Evolutionary conservation across 2,329 filamentous ascomycete genomes (phyloP).

Genomic region (Xylaria sp.): DNA sequence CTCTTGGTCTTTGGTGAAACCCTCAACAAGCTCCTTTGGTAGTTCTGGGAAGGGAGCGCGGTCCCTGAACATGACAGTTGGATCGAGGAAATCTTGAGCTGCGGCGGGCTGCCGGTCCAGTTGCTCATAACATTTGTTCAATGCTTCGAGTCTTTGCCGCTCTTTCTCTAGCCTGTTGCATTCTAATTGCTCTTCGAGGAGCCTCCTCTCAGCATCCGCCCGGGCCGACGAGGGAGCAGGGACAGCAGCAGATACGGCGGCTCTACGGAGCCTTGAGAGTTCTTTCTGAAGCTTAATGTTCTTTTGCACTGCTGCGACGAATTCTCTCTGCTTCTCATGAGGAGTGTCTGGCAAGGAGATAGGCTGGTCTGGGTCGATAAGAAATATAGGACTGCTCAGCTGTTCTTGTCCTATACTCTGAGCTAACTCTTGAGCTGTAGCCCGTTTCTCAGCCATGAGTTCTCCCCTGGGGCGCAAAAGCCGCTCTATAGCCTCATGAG

Average conservation of each 20-base stretch:
- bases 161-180: conserved; percentile 64
- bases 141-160: conserved; percentile 60
- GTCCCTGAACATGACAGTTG: conserved; percentile 60
- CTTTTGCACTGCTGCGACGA: conserved; percentile 63
- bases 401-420: conserved; percentile 58
- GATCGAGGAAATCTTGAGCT: conserved; percentile 60
- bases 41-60: conserved; percentile 60
- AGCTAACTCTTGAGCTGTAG: conserved; percentile 65
- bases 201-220: conserved; percentile 41
- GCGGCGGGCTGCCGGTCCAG: conserved; percentile 65
- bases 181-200: conserved; percentile 63
- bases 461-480: conserved; percentile 69
- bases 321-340: conserved; percentile 64
- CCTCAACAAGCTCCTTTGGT: conserved; percentile 63
- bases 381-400: conserved; percentile 59
- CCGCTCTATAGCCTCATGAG: conserved; percentile 60
- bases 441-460: conserved; percentile 64
- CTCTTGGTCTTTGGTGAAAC: conserved; percentile 58
- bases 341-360: conserved; percentile 53
- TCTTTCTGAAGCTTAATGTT: conserved; percentile 64
- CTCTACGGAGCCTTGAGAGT: conserved; percentile 54
- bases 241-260: conserved; percentile 34
- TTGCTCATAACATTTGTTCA: conserved; percentile 63
- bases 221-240: conserved; percentile 37
- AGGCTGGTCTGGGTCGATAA: conserved; percentile 56